Conservation (phyloP, 805 yeast species). For the Candida chauliodis region DNA sequence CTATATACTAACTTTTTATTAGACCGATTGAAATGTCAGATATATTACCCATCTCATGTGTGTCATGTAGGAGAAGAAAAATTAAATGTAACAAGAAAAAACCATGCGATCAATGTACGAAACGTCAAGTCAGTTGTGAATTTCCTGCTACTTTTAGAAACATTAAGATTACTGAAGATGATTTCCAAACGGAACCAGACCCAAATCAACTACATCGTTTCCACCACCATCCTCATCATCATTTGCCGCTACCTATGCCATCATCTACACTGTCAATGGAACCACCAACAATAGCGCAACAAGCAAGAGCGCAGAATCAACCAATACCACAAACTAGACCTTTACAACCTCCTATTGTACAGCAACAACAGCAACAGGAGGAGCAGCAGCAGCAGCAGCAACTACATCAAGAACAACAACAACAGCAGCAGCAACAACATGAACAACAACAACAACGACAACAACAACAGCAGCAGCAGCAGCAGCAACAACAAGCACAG, state of each 20-base stretch:
- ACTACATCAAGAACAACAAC: neutral
- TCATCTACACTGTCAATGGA: neutral
- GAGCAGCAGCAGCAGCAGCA: neutral
- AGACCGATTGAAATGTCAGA: constrained; percentile 3
- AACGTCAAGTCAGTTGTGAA: constrained; percentile 36
- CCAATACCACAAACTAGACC: neutral
- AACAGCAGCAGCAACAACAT: neutral
- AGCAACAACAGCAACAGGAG: neutral
- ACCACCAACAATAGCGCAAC: constrained; percentile 1
- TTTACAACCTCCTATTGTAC: neutral
- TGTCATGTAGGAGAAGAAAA: constrained; percentile 34
- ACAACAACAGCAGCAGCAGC: neutral
- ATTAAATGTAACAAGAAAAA: constrained; percentile 30
- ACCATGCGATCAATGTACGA: constrained; percentile 42
- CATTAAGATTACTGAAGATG: constrained; percentile 27
- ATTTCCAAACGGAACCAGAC: constrained; percentile 7
- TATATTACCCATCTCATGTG: constrained; percentile 31
- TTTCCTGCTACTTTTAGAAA: constrained; percentile 48
- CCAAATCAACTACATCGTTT: neutral
- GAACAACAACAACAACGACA: neutral
- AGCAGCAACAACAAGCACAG: neutral
- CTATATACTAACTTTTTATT: neutral
- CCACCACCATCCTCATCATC: neutral
- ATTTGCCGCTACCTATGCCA: neutral
- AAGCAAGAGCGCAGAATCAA: constrained; percentile 1